Evolutionary conservation across 768 basidiomycete genomes (phyloP).

Genomic region (Butyriboletus loyo): DNA sequence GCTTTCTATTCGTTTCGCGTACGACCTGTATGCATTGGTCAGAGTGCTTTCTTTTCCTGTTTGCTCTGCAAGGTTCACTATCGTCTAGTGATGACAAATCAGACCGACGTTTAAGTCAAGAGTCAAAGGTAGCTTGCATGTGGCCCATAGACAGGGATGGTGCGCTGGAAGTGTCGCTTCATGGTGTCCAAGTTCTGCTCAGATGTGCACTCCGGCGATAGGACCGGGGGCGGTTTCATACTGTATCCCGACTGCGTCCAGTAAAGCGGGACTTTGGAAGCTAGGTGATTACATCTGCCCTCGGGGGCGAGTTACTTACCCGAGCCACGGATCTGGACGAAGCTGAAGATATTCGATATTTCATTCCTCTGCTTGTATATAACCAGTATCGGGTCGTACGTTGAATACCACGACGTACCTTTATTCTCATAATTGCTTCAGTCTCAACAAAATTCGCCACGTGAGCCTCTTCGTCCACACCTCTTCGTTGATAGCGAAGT

Average conservation of each 20-base stretch:
- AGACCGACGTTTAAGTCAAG: conserved; percentile 2
- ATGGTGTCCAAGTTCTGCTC: conserved; percentile 69
- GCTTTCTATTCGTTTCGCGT: conserved; percentile 52
- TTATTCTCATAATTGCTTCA: conserved; percentile 81
- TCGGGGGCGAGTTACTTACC: conserved; percentile 42
- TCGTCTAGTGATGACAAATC: conserved; percentile 44
- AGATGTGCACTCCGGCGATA: conserved; percentile 70
- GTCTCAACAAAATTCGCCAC: conserved; percentile 98
- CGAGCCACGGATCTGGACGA: conserved; percentile 90
- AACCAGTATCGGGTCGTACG: neutral
- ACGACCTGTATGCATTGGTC: conserved; percentile 73
- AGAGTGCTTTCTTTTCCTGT: conserved; percentile 83
- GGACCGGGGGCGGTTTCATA: conserved; percentile 81
- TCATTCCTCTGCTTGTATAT: conserved; percentile 58
- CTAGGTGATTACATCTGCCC: neutral
- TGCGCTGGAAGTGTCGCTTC: conserved; percentile 68
- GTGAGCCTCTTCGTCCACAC: conserved; percentile 88
- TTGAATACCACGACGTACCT: conserved; percentile 44
- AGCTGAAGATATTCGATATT: conserved; percentile 75
- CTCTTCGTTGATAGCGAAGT: conserved; percentile 89
- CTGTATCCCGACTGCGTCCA: conserved; percentile 90
- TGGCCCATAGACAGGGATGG: conserved; percentile 68
- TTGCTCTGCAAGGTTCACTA: conserved; percentile 89
- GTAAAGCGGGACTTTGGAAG: conserved; percentile 73
- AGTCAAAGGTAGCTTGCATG: conserved; percentile 47